Conservation (phyloP, 225 moss, liverwort and hornwort genomes). For the Sphagnum tenellum region DNA sequence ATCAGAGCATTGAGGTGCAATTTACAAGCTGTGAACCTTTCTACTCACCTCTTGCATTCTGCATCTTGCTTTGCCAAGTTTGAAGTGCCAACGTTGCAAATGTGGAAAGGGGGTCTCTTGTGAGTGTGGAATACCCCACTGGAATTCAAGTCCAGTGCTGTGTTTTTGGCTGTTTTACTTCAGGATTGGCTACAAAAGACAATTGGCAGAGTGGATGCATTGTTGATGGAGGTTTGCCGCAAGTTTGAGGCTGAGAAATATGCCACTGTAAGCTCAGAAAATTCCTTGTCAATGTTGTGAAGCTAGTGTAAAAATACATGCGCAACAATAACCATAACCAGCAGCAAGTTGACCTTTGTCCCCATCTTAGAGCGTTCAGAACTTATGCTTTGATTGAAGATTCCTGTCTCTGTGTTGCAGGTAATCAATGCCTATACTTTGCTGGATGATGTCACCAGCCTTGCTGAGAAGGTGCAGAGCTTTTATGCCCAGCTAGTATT, state of each 20-base stretch:
- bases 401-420: conserved; percentile 26
- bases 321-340: too few species aligned
- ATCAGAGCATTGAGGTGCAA: conserved; percentile 71
- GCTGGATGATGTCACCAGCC: conserved; percentile 79
- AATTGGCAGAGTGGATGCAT: conserved; percentile 63
- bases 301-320: not conserved
- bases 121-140: not conserved
- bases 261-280: conserved; percentile 40
- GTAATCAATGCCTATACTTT: conserved; percentile 79
- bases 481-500: conserved; percentile 86
- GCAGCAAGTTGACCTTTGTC: not conserved
- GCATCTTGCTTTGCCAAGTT: not conserved
- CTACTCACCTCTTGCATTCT: not conserved
- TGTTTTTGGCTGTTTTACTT: conserved; percentile 1
- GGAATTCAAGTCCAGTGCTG: not conserved
- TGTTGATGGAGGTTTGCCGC: conserved; percentile 67
- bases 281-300: not conserved
- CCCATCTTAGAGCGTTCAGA: not conserved
- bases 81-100: too few species aligned
- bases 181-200: conserved; percentile 95
- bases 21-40: too few species aligned
- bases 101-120: too few species aligned
- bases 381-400: too few species aligned
- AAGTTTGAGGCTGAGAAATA: conserved; percentile 73
- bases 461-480: conserved; percentile 96